Conservation (phyloP, 495 filamentous ascomycete species). For the Trichoderma orchidacearum region DNA sequence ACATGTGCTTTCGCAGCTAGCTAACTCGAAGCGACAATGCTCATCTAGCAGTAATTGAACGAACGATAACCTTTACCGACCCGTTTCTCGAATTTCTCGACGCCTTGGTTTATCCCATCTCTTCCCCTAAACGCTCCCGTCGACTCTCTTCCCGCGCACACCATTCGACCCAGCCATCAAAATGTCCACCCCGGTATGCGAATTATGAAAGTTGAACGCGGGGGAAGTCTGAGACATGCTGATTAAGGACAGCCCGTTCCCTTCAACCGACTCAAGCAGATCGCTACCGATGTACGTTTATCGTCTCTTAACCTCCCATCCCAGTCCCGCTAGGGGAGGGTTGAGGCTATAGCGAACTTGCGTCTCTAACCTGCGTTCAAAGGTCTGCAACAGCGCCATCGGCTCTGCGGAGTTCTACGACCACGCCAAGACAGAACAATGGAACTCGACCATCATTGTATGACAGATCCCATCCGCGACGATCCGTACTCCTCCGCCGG, state of each 20-base stretch:
- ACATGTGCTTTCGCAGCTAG: neutral
- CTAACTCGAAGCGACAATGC: neutral
- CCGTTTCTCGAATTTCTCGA: neutral
- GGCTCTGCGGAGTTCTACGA: slow-evolving; percentile 61
- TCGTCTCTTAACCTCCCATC: neutral
- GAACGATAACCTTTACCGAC: neutral
- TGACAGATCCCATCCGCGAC: slow-evolving; percentile 13
- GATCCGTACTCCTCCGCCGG: neutral
- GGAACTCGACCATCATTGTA: slow-evolving; percentile 92
- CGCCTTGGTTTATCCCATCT: neutral
- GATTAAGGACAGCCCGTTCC: slow-evolving; percentile 51
- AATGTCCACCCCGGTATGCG: slow-evolving; percentile 21
- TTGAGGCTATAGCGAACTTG: neutral
- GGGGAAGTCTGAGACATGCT: neutral
- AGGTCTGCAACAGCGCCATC: slow-evolving; percentile 78
- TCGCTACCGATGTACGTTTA: slow-evolving; percentile 61
- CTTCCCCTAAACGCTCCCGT: neutral
- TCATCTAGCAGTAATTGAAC: neutral
- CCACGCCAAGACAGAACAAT: slow-evolving; percentile 60
- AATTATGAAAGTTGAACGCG: neutral
- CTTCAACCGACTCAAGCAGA: slow-evolving; percentile 62
- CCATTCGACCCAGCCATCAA: slow-evolving; percentile 6
- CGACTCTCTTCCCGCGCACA: neutral
- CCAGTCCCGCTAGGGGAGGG: too few species aligned
- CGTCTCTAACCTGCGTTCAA: slow-evolving; percentile 11